Conservation (phyloP, 2,329 filamentous ascomycete species). For the Verticillium klebahnii region DNA sequence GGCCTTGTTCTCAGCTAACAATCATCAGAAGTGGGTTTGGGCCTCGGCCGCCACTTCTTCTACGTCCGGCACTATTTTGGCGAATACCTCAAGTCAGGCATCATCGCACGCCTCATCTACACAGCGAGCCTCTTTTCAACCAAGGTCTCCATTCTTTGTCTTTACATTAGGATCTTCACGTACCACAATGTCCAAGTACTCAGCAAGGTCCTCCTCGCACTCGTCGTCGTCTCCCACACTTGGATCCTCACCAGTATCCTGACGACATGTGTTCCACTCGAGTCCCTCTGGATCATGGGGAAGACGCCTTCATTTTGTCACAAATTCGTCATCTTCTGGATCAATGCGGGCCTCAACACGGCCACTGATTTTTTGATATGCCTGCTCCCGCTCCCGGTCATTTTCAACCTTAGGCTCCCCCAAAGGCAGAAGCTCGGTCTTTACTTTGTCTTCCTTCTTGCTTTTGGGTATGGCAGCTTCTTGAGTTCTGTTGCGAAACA, state of each 20-base stretch:
- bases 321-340: slow-evolving; percentile 16
- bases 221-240: slow-evolving; percentile 14
- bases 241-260: slow-evolving; percentile 16
- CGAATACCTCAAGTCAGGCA: slow-evolving; percentile 7
- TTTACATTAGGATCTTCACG: slow-evolving; percentile 18
- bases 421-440: slow-evolving; percentile 33
- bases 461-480: slow-evolving; percentile 24
- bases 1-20: background rate
- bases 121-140: slow-evolving; percentile 14
- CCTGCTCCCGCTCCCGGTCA: slow-evolving; percentile 34
- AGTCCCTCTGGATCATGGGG: slow-evolving; percentile 11
- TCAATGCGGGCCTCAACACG: slow-evolving; percentile 17
- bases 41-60: slow-evolving; percentile 9
- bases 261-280: slow-evolving; percentile 16
- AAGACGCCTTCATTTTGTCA: slow-evolving; percentile 11
- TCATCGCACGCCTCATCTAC: slow-evolving; percentile 13
- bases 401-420: slow-evolving; percentile 37
- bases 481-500: slow-evolving; percentile 7
- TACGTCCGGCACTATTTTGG: slow-evolving; percentile 1
- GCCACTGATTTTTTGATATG: slow-evolving; percentile 20
- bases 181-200: slow-evolving; percentile 19
- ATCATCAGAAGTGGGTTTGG: slow-evolving; percentile 8
- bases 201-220: slow-evolving; percentile 13
- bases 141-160: slow-evolving; percentile 16
- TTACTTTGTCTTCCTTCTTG: slow-evolving; percentile 33